Evolutionary conservation across 305 asterid genomes (phyloP).

Genomic region (Solanum hybrid): DNA sequence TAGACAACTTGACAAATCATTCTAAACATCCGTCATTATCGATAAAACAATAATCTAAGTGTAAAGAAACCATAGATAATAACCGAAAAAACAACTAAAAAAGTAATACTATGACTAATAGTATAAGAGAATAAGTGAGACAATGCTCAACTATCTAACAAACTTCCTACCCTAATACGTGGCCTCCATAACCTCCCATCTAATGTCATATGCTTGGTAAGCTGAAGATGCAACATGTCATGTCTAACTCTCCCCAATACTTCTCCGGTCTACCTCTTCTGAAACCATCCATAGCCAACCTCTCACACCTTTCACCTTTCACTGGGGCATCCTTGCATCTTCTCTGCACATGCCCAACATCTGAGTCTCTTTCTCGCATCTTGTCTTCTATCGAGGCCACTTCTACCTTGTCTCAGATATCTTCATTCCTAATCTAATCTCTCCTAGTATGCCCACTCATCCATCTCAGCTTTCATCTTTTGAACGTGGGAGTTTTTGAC

Average conservation of each 20-base stretch:
- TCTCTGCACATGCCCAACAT: not conserved
- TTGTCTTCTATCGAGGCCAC: not conserved
- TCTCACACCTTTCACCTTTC: not conserved
- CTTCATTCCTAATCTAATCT: not conserved
- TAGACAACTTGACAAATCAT: not conserved
- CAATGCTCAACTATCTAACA: not conserved
- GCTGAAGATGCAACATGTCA: not conserved
- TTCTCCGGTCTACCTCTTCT: not conserved
- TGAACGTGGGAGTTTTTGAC: not conserved
- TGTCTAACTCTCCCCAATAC: not conserved
- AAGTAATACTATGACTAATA: not conserved
- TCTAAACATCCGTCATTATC: not conserved
- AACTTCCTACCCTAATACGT: not conserved
- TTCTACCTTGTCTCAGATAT: not conserved
- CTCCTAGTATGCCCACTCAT: not conserved
- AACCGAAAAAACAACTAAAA: not conserved
- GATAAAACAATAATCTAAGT: not conserved
- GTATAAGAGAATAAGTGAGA: not conserved
- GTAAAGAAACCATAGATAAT: not conserved
- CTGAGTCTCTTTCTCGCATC: not conserved
- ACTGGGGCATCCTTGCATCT: not conserved
- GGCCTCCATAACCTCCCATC: not conserved
- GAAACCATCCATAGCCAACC: not conserved
- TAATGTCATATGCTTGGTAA: not conserved
- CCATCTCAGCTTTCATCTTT: not conserved